A percentile compares a stretch with the other conserved stretches of the same genome.
Conservation (phyloP, 352 stramenopile genomes). For the Lagenidium giganteum region DNA sequence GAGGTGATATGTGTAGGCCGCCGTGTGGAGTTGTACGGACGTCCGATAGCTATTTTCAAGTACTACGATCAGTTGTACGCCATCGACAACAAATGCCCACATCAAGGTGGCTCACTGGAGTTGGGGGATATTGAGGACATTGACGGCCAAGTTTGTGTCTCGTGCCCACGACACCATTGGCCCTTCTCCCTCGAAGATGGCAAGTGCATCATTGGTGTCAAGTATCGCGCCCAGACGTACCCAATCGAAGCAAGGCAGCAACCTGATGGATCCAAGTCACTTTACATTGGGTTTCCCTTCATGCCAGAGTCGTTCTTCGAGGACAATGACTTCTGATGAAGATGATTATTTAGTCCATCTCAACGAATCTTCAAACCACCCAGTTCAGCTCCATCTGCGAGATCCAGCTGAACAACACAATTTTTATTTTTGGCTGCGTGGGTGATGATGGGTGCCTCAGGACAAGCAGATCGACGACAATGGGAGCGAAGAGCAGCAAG, state of each 20-base stretch:
- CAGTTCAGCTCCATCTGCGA: no score
- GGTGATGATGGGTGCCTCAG: background rate
- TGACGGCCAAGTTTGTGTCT: slow-evolving; percentile 59
- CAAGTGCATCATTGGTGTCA: slow-evolving; percentile 48
- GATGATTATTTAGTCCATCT: no score
- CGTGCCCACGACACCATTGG: slow-evolving; percentile 78
- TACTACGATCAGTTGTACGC: slow-evolving; percentile 60
- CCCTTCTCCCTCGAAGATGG: slow-evolving; percentile 77
- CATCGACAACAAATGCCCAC: slow-evolving; percentile 74
- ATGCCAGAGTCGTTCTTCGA: slow-evolving; percentile 60
- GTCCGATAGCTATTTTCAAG: slow-evolving; percentile 84
- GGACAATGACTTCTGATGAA: slow-evolving; percentile 68
- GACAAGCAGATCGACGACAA: slow-evolving; percentile 2
- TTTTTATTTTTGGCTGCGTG: no score
- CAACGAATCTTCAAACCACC: no score
- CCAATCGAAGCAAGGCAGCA: slow-evolving; percentile 45
- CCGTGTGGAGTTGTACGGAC: no score
- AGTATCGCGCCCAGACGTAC: slow-evolving; percentile 51
- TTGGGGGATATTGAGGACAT: slow-evolving; percentile 86
- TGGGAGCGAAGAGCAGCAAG: slow-evolving; percentile 34
- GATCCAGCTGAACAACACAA: no score
- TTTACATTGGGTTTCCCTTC: slow-evolving; percentile 68
- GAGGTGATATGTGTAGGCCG: no score
- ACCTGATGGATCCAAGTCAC: slow-evolving; percentile 32
- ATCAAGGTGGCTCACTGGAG: slow-evolving; percentile 74